Evolutionary conservation across 2,329 filamentous ascomycete genomes (phyloP).

Genomic region (Fusarium sulawesiense): DNA sequence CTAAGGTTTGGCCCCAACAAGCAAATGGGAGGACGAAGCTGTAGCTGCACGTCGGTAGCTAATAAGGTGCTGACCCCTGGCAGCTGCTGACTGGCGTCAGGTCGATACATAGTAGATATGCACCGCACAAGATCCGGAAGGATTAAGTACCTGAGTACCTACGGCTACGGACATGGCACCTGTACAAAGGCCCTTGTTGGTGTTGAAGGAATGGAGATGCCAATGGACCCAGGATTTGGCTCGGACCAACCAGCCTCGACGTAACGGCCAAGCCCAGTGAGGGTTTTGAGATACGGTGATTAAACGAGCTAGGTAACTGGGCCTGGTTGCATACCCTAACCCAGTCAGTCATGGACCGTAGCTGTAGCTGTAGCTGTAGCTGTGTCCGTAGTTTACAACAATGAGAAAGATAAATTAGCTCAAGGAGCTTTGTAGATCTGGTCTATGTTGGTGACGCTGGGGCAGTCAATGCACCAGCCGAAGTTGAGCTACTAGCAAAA

Average conservation of each 20-base stretch:
- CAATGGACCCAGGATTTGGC: neutral
- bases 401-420: neutral
- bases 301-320: conserved; percentile 17
- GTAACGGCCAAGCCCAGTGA: conserved; percentile 28
- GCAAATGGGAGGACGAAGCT: neutral
- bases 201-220: conserved; percentile 7
- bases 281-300: conserved; percentile 18
- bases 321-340: neutral
- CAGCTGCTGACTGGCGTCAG: conserved; percentile 11
- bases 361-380: neutral
- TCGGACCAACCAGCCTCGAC: conserved; percentile 29
- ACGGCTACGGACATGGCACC: neutral
- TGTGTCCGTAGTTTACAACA: neutral
- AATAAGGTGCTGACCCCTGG: conserved; percentile 31
- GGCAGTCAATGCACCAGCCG: conserved; percentile 16
- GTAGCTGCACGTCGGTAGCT: neutral
- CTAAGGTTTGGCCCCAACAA: neutral
- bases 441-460: neutral
- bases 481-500: neutral
- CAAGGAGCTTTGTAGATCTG: neutral
- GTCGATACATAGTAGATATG: neutral
- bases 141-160: neutral
- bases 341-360: neutral
- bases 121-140: neutral
- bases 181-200: neutral